Conservation (phyloP, 2,329 filamentous ascomycete genomes). For the Paraphoma chrysanthemicola region DNA sequence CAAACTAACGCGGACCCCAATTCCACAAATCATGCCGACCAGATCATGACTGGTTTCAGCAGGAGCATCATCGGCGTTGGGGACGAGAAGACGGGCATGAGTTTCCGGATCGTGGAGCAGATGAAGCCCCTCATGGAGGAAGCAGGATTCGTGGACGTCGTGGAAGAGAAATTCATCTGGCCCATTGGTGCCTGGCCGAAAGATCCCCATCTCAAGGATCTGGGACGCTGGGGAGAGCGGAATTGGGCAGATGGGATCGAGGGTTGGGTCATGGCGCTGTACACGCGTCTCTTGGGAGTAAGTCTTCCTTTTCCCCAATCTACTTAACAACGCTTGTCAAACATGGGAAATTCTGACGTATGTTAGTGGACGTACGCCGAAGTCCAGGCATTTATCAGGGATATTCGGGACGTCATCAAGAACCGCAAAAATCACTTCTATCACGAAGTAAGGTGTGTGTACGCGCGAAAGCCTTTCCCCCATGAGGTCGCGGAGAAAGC, state of each 20-base stretch:
- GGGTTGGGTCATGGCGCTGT: slow-evolving; percentile 50
- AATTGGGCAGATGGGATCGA: slow-evolving; percentile 52
- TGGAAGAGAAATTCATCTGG: slow-evolving; percentile 34
- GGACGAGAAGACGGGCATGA: slow-evolving; percentile 31
- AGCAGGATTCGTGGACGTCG: slow-evolving; percentile 40
- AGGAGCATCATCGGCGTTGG: slow-evolving; percentile 22
- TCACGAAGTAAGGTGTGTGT: slow-evolving; percentile 47
- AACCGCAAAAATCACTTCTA: slow-evolving; percentile 48
- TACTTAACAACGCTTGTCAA: neutral
- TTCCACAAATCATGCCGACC: slow-evolving; percentile 16
- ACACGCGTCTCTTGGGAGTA: slow-evolving; percentile 45
- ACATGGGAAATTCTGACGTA: neutral
- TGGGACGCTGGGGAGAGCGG: slow-evolving; percentile 46
- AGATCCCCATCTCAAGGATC: slow-evolving; percentile 41
- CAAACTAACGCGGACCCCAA: slow-evolving; percentile 25
- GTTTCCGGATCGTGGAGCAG: slow-evolving; percentile 26
- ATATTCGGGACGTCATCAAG: slow-evolving; percentile 40
- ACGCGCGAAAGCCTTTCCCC: slow-evolving; percentile 31
- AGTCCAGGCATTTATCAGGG: slow-evolving; percentile 42
- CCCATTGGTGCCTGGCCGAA: slow-evolving; percentile 44
- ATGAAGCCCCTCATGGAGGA: slow-evolving; percentile 24
- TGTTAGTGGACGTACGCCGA: slow-evolving; percentile 39
- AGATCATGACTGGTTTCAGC: slow-evolving; percentile 28
- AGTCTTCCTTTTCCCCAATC: neutral
- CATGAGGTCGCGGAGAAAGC: slow-evolving; percentile 11